Base-by-base conservation (phyloP, 345 rosid genomes). In the Lumnitzera racemosa region DNA sequence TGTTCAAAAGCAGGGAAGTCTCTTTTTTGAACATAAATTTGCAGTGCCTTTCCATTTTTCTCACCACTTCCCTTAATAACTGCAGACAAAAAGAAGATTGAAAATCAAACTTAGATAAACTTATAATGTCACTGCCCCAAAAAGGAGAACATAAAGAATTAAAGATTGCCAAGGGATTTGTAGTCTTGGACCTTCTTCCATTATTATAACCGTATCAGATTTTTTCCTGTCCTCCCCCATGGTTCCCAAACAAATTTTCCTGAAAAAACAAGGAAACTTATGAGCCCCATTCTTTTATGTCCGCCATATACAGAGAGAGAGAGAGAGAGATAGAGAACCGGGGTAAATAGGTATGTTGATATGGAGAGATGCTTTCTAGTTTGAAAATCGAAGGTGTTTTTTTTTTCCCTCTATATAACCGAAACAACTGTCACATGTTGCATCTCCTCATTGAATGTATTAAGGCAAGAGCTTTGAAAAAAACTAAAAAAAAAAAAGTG, bases 1-100 rank as follows among this genome's bases (percentile, higher is more conserved):
- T 57, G 31, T 17, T 65, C 51, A 20, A 67, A 55, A 59, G 64
- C 15, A 24, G 62, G 58, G 36, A 63, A 55, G 31, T 68, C 72
- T 36, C 67, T 56, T 12, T 57, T 62, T 0, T 23, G 62, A 0
- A 49, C 15, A 16, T 20, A 55, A 61, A 58, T 43, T 24, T 60
- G 58, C 25, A 16, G 12, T 2, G 25, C 29, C 59, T 55, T 61
- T 25, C 64, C 58, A 5, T 49, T 56, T 13, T 46, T 54, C 24
- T 46, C 31, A 59, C 46, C 68, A 17, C 55, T 50, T 23, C 17
- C 13, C 61, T 61, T 61, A 56, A 62, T 20, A 51, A 14, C 52
- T 2, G 11, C 12, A 0, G 0, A 20, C 15, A 5, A 15, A 12
- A 36, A 36, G 3, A 5, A 36, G 43, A 36, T 36, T 5, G 43